These are phyloP conservation scores for Mycena sanguinolenta DNA, from an alignment of 768 basidiomycete species.

Conservation along the genomic window DNA sequence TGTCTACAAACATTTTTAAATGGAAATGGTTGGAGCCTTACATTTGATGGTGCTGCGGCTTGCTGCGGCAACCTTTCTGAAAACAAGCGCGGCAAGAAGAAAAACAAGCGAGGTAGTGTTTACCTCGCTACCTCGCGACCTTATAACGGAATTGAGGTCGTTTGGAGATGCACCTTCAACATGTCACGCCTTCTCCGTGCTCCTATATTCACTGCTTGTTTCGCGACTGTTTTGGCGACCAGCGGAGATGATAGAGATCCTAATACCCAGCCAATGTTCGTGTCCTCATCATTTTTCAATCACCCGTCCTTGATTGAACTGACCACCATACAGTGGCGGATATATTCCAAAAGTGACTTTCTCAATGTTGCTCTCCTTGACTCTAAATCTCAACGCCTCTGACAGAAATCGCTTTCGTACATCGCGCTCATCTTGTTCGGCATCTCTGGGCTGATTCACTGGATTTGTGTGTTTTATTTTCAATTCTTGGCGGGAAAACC, in stretches of 20 bases:
- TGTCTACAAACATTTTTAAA: no score
- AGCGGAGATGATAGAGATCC: conserved; percentile 11
- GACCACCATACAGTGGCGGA: no score
- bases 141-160: background rate
- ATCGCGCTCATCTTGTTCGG: conserved; percentile 24
- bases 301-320: no score
- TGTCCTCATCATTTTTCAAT: no score
- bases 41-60: no score
- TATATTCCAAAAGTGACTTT: no score
- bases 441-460: conserved; percentile 25
- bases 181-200: background rate
- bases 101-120: conserved; percentile 11
- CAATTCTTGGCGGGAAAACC: background rate
- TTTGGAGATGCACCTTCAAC: background rate
- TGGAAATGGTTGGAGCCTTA: no score
- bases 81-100: no score
- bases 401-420: conserved; percentile 24
- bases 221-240: conserved; percentile 8
- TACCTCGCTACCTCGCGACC: background rate
- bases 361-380: no score
- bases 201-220: background rate
- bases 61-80: background rate
- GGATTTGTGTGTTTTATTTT: conserved; percentile 31
- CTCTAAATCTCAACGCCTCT: background rate
- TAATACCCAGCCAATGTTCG: no score